These are phyloP conservation scores for Helminthosporium solani DNA, from an alignment of 2,329 filamentous ascomycete species.

Conservation along the genomic window DNA sequence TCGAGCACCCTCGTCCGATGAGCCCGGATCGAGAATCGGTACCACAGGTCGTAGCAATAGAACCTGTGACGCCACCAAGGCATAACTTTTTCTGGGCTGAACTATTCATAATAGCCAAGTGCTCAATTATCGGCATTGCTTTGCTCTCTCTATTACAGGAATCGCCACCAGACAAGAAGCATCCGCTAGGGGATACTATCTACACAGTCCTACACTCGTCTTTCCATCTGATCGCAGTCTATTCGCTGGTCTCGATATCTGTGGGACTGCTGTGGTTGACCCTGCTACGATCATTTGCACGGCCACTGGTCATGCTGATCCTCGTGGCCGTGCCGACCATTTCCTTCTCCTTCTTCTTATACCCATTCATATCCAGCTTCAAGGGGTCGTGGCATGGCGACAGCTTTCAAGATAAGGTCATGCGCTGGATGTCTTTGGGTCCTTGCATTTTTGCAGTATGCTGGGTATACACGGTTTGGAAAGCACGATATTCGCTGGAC, in stretches of 20 bases:
- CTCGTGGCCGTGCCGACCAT: constrained; percentile 82
- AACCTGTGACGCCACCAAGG: constrained; percentile 44
- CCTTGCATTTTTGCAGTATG: constrained; percentile 71
- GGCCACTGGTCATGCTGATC: constrained; percentile 77
- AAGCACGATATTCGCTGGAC: constrained; percentile 75
- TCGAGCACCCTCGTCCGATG: constrained; percentile 46
- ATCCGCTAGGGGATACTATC: constrained; percentile 85
- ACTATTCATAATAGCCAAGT: constrained; percentile 81
- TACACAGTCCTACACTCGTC: constrained; percentile 86
- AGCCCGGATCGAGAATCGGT: constrained; percentile 56
- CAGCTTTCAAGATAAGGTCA: constrained; percentile 79
- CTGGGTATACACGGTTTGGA: constrained; percentile 82
- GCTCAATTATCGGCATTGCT: constrained; percentile 82
- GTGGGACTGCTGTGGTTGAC: constrained; percentile 91
- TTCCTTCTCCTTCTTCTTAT: constrained; percentile 84
- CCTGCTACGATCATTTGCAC: constrained; percentile 81
- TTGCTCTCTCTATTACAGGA: constrained; percentile 90
- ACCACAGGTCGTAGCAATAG: constrained; percentile 57
- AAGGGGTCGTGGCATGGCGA: constrained; percentile 72
- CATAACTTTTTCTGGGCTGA: constrained; percentile 93
- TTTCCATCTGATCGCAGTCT: constrained; percentile 84
- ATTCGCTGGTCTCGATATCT: constrained; percentile 85
- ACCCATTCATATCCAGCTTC: constrained; percentile 87
- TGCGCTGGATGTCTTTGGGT: constrained; percentile 82
- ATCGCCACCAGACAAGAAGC: constrained; percentile 65